Conservation (phyloP, 805 yeast genomes). For the Tetrapisispora iriomotensis region DNA sequence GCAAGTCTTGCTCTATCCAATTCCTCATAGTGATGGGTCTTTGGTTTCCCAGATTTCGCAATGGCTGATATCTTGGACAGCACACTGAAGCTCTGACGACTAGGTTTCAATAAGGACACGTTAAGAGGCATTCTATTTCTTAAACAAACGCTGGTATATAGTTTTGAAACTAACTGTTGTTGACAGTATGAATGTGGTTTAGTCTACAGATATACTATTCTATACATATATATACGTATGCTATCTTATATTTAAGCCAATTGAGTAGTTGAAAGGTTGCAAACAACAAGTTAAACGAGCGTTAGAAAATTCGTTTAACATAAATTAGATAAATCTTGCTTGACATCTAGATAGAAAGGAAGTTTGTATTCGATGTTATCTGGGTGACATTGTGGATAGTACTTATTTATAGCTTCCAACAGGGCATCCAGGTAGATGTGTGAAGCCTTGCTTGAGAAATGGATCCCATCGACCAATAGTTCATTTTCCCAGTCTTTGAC, state of each 20-base stretch:
- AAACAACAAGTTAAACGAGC: too few relatives aligned
- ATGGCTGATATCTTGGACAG: not conserved
- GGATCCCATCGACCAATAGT: slow-evolving; percentile 47
- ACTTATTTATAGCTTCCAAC: slow-evolving; percentile 28
- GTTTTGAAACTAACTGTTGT: too few relatives aligned
- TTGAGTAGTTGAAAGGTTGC: too few relatives aligned
- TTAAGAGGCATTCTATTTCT: too few relatives aligned
- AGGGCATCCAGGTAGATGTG: slow-evolving; percentile 37
- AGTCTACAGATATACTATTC: too few relatives aligned
- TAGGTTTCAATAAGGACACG: not conserved
- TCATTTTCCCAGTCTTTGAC: slow-evolving; percentile 32
- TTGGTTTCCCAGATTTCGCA: not conserved
- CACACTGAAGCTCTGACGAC: not conserved
- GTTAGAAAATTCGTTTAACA: too few relatives aligned
- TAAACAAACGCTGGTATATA: too few relatives aligned
- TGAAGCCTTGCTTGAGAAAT: slow-evolving; percentile 48
- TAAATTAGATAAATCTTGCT: slow-evolving; percentile 20
- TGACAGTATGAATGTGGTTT: too few relatives aligned
- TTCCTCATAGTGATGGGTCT: slow-evolving; percentile 13
- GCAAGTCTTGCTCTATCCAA: slow-evolving; percentile 50
- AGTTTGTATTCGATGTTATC: slow-evolving; percentile 29
- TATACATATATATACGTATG: too few relatives aligned
- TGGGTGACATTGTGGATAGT: slow-evolving; percentile 44
- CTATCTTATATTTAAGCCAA: too few relatives aligned
- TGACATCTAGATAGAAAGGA: slow-evolving; percentile 35